Percentiles rank a stretch among this genome's conserved stretches.
Conservation (phyloP, 768 basidiomycete genomes). For the Trametes meyenii region DNA sequence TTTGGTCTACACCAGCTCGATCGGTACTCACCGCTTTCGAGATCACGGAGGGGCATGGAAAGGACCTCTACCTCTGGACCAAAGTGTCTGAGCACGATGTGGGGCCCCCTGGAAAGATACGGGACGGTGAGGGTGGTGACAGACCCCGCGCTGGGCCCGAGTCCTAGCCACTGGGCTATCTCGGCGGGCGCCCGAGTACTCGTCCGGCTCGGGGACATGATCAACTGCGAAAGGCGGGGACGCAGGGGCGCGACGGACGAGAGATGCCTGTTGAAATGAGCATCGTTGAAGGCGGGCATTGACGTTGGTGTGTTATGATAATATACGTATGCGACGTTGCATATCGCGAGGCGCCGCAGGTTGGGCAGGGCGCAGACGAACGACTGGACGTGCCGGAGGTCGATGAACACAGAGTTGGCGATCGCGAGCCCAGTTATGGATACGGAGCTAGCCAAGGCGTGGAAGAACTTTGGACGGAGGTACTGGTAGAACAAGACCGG, state of each 20-base stretch:
- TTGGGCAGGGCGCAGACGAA: conserved; percentile 2
- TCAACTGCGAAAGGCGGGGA: neutral
- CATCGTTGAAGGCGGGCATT: neutral
- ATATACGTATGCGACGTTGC: neutral
- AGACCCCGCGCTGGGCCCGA: neutral
- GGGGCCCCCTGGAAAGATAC: neutral
- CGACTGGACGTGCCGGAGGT: conserved; percentile 5
- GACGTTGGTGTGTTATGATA: neutral
- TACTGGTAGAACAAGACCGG: neutral
- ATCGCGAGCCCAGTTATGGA: conserved; percentile 5
- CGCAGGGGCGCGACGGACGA: neutral
- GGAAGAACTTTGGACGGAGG: neutral
- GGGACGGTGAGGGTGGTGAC: neutral
- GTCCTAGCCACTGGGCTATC: neutral
- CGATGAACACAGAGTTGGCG: neutral
- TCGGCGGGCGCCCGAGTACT: neutral
- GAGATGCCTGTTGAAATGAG: neutral
- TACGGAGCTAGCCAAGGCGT: neutral
- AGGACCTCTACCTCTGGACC: conserved; percentile 1
- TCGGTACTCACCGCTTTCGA: too few species aligned
- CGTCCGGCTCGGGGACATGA: neutral
- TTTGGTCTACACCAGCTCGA: too few species aligned
- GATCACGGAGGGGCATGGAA: neutral
- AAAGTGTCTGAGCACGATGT: neutral
- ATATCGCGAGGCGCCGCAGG: neutral